phyloP scores from a whole-genome alignment of 1,284 basidiomycete genomes.

The Ceratobasidium papillatum region DNA sequence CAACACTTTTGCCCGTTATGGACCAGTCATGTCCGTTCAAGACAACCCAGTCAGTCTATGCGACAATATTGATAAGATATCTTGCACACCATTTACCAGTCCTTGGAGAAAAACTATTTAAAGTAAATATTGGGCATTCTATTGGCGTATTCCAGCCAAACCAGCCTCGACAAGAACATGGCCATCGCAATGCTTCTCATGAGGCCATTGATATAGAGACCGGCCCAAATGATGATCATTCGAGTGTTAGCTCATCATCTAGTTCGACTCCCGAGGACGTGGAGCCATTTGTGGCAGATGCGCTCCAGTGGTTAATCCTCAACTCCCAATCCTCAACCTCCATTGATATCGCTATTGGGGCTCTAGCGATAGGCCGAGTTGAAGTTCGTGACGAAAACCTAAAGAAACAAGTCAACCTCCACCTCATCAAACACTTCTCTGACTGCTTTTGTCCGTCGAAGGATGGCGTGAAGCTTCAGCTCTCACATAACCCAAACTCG shows the following conservation, averaged over 20 bases:
- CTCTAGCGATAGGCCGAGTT: constrained; percentile 5
- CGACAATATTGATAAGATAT: background rate
- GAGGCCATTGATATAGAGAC: too few relatives aligned
- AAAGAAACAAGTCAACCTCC: background rate
- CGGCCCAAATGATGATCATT: too few relatives aligned
- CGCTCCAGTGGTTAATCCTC: background rate
- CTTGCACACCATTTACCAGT: background rate
- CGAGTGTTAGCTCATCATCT: too few relatives aligned
- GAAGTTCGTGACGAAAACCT: background rate
- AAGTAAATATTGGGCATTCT: too few relatives aligned
- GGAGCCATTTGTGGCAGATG: constrained; percentile 1
- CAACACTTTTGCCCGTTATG: constrained; percentile 5
- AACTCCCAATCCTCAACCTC: constrained; percentile 13
- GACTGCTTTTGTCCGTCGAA: background rate
- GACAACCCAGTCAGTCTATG: constrained; percentile 2
- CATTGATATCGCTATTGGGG: constrained; percentile 15
- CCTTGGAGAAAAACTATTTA: too few relatives aligned
- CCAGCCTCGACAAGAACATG: too few relatives aligned
- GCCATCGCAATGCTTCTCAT: too few relatives aligned
- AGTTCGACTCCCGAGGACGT: background rate
- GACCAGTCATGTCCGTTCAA: constrained; percentile 17
- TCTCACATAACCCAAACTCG: background rate
- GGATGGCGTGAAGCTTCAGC: background rate
- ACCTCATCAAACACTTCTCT: constrained; percentile 12
- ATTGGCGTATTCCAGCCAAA: too few relatives aligned